Evolutionary conservation across 164 flowering plant species (phyloP), one percentile per base, ranked within the genome.

Genomic region (Santalum album): DNA sequence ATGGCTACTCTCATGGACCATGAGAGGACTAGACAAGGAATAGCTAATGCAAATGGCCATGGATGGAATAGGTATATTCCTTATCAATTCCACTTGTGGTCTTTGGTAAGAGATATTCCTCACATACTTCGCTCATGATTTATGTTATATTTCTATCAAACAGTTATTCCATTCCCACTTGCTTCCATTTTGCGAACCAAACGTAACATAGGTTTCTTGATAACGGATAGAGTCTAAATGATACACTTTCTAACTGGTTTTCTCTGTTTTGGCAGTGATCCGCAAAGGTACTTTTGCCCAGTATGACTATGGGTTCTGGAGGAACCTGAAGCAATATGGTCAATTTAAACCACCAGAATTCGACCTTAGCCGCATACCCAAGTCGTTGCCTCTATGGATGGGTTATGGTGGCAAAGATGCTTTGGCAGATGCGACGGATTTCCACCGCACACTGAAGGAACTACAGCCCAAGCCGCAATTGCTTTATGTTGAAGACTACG

Each of bases 381-480:
- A 72, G 46, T 74, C 85, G 15, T 55, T 92, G 70, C 99, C 99
- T 2, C 40, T 89, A 36, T 92, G 96, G 97, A 80, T 87, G 86
- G 83, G 76, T 44, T 92, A 89, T 60, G 99, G 99, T 4, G 96
- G 90, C 51, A 74, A 65, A 9, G 99, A 92, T 76, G 87, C 69
- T 38, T 64, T 92, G 39, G 87, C 95, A 36, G 97, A 89, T 64
- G 18, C 72, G 25, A 54, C 55, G n/a, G 99, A 92, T 66, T 61
- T 92, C 21, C 58, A 85, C 53, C 91, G 61, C 56, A 92, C 90
- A 3, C 68, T 89, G 21, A 66, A 65, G 50, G 87, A 85, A 53
- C 59, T 89, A 69, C 75, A 56, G 43, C 72, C 74, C 40, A 66
- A 74, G 23, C 90, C 96, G 2, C 78, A 87, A 64, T 59, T 83